Percentiles rank a stretch among this genome's conserved stretches.
phyloP scores from a whole-genome alignment of 495 filamentous ascomycete species.

The Neurospora terricola region DNA sequence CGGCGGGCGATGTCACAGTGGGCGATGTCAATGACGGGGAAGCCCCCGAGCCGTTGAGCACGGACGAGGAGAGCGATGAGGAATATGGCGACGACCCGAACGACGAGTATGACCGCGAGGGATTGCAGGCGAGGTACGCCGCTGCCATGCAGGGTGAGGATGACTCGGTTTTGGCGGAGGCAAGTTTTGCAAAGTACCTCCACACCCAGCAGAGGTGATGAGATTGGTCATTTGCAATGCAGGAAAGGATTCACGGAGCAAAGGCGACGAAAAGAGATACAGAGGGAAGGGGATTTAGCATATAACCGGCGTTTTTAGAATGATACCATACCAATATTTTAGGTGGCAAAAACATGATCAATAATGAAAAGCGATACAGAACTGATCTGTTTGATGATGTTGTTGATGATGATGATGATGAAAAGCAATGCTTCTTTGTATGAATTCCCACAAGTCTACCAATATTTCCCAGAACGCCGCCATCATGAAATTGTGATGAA shows the following conservation, averaged over 20 bases:
- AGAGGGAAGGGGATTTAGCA: background rate
- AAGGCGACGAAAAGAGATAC: background rate
- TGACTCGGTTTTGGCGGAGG: slow-evolving; percentile 39
- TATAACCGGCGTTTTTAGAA: background rate
- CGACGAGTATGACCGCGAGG: slow-evolving; percentile 44
- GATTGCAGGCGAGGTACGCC: slow-evolving; percentile 51
- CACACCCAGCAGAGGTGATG: slow-evolving; percentile 21
- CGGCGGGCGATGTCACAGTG: slow-evolving; percentile 19
- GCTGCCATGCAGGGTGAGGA: slow-evolving; percentile 40
- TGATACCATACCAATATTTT: background rate
- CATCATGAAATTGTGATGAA: background rate
- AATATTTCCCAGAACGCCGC: background rate
- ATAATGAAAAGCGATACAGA: background rate
- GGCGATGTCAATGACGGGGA: slow-evolving; percentile 44
- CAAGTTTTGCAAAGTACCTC: slow-evolving; percentile 52
- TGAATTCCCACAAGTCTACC: background rate
- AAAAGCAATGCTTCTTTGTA: background rate
- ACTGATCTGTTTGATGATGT: background rate
- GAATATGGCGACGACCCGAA: slow-evolving; percentile 31
- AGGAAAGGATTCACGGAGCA: background rate
- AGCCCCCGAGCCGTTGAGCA: slow-evolving; percentile 32
- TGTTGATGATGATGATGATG: background rate
- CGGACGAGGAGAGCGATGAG: slow-evolving; percentile 36
- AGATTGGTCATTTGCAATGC: background rate
- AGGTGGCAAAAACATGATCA: background rate